Evolutionary conservation across 108 stramenopile species (phyloP).

Genomic region (Nannochloropsis salina): DNA sequence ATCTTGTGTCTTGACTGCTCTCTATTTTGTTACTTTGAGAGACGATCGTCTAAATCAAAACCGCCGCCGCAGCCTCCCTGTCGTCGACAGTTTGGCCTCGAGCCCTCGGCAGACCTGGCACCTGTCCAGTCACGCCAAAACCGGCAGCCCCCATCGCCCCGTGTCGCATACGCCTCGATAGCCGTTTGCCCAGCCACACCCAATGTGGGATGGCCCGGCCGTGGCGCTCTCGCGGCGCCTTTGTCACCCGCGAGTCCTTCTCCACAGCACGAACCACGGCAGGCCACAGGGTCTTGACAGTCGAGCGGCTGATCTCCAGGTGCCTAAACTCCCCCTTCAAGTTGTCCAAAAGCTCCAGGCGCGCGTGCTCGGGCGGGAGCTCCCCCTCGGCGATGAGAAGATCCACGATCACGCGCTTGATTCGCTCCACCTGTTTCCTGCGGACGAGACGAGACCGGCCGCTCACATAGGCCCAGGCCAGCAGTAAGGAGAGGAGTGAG

Average conservation of each 20-base stretch:
- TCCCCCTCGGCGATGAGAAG: neutral
- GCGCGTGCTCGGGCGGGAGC: neutral
- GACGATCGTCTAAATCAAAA: too few relatives aligned
- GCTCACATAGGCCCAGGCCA: neutral
- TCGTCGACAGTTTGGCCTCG: too few relatives aligned
- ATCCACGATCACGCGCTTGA: neutral
- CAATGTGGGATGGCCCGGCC: neutral
- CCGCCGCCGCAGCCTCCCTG: too few relatives aligned
- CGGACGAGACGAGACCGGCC: neutral
- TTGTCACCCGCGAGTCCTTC: neutral
- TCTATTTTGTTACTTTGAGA: too few relatives aligned
- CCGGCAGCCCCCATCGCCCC: neutral
- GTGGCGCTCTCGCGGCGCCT: neutral
- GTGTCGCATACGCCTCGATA: neutral
- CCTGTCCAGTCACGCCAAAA: too few relatives aligned
- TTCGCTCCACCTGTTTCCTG: neutral
- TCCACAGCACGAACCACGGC: neutral
- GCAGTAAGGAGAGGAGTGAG: neutral
- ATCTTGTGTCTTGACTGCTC: too few relatives aligned
- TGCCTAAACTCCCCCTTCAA: neutral
- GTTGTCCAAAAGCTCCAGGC: neutral
- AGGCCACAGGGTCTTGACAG: constrained; percentile 1
- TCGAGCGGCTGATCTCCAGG: neutral
- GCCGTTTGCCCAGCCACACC: neutral
- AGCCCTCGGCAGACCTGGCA: too few relatives aligned